Evolutionary conservation across 1,139 yeast genomes (phyloP).

Genomic region (Hansenula lynferdii): DNA sequence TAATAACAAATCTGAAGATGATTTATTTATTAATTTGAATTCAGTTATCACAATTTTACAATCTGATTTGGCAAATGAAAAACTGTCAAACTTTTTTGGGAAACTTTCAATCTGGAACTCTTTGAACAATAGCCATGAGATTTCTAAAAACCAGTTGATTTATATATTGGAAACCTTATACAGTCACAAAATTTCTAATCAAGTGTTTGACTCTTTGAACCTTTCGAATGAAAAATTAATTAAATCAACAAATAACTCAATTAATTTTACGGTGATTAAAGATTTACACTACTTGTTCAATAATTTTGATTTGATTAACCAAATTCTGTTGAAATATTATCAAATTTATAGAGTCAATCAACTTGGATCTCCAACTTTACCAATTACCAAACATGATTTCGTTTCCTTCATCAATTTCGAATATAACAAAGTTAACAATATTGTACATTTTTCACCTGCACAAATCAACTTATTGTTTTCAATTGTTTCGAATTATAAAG

Average conservation of each 20-base stretch:
- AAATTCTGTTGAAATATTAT: slow-evolving; percentile 29
- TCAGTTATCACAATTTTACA: slow-evolving; percentile 32
- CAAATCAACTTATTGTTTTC: slow-evolving; percentile 33
- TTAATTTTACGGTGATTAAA: slow-evolving; percentile 30
- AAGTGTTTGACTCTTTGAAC: slow-evolving; percentile 28
- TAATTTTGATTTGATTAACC: slow-evolving; percentile 33
- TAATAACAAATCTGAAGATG: not conserved
- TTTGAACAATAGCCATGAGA: slow-evolving; percentile 21
- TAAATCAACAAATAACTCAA: slow-evolving; percentile 26
- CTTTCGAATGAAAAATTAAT: slow-evolving; percentile 23
- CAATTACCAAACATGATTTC: slow-evolving; percentile 29
- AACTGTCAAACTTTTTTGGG: slow-evolving; percentile 24
- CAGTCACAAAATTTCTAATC: slow-evolving; percentile 31
- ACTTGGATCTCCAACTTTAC: slow-evolving; percentile 2
- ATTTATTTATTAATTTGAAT: slow-evolving; percentile 21
- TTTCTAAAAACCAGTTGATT: slow-evolving; percentile 29
- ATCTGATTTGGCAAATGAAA: slow-evolving; percentile 30
- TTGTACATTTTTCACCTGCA: slow-evolving; percentile 33
- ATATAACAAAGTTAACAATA: slow-evolving; percentile 33
- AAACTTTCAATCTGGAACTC: slow-evolving; percentile 23
- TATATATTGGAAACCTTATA: slow-evolving; percentile 27
- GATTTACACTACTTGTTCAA: slow-evolving; percentile 32
- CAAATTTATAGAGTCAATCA: slow-evolving; percentile 21
- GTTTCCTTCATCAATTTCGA: slow-evolving; percentile 27
- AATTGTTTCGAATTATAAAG: slow-evolving; percentile 30